These are phyloP conservation scores for Phaseolus coccineus DNA, from an alignment of 331 rosid genomes.

Conservation along the genomic window DNA sequence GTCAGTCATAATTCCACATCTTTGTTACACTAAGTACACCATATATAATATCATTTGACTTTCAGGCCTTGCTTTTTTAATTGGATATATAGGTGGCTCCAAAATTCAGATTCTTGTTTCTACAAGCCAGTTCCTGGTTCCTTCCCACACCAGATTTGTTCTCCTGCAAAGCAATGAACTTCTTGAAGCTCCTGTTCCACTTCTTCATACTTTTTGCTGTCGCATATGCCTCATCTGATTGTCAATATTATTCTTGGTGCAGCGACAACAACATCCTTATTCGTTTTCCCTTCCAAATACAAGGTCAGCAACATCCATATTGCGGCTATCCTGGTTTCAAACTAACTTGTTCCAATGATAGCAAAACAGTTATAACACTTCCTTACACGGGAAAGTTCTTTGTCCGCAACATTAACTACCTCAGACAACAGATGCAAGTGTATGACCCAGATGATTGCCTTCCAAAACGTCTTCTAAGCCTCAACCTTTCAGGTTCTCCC, in stretches of 20 bases:
- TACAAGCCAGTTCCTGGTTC: slow-evolving; percentile 12
- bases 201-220: slow-evolving; percentile 51
- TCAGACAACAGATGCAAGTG: slow-evolving; percentile 59
- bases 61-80: slow-evolving; percentile 30
- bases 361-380: slow-evolving; percentile 51
- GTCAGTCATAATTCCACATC: not conserved
- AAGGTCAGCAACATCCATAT: slow-evolving; percentile 37
- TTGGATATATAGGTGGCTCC: slow-evolving; percentile 24
- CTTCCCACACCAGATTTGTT: not conserved
- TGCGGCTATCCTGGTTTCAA: slow-evolving; percentile 80
- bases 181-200: slow-evolving; percentile 43
- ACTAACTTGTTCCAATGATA: slow-evolving; percentile 54
- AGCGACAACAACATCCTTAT: slow-evolving; percentile 40
- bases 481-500: slow-evolving; percentile 67
- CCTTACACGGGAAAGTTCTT: slow-evolving; percentile 60
- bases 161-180: slow-evolving; percentile 49
- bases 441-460: slow-evolving; percentile 73
- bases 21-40: not conserved
- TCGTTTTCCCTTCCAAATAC: slow-evolving; percentile 72
- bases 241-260: slow-evolving; percentile 50
- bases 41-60: slow-evolving; percentile 43
- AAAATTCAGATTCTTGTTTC: not conserved
- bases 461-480: slow-evolving; percentile 57
- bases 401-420: slow-evolving; percentile 60
- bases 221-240: slow-evolving; percentile 39